phyloP scores from a whole-genome alignment of 2,329 filamentous ascomycete genomes.

The Neurospora sp. region DNA sequence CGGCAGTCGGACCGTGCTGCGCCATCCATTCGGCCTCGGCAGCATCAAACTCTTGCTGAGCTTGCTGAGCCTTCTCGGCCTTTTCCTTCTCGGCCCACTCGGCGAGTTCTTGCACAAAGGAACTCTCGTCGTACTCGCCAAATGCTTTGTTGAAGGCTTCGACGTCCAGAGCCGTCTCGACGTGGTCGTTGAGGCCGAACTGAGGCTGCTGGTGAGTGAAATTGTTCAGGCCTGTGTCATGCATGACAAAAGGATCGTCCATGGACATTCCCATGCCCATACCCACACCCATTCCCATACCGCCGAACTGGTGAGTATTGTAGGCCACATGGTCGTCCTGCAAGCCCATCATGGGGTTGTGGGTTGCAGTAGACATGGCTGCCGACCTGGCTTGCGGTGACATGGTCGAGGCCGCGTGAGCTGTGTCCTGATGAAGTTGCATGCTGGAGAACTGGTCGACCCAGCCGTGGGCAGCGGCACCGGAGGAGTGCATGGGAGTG shows the following conservation, averaged over 20 bases:
- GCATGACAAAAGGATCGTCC: neutral
- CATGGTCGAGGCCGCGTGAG: neutral
- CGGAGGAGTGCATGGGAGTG: neutral
- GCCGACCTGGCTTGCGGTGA: neutral
- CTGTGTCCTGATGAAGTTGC: constrained; percentile 7
- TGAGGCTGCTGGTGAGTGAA: constrained; percentile 4
- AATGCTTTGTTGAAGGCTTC: constrained; percentile 21
- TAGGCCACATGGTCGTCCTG: neutral
- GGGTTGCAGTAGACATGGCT: neutral
- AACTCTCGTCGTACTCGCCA: constrained; percentile 18
- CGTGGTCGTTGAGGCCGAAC: neutral
- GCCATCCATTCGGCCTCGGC: constrained; percentile 23
- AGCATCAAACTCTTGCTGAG: constrained; percentile 9
- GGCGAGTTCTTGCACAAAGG: constrained; percentile 13
- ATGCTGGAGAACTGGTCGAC: constrained; percentile 15
- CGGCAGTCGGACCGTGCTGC: constrained; percentile 19
- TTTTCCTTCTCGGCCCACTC: constrained; percentile 7
- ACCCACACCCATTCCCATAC: neutral
- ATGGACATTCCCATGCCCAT: neutral
- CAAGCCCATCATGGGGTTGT: neutral
- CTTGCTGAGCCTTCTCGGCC: constrained; percentile 1
- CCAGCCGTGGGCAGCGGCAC: constrained; percentile 11
- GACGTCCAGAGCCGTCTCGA: constrained; percentile 7
- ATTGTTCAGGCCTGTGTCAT: constrained; percentile 2
- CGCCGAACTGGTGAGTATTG: neutral